phyloP scores from a whole-genome alignment of 805 yeast genomes.

The Metschnikowia kofuensis region DNA sequence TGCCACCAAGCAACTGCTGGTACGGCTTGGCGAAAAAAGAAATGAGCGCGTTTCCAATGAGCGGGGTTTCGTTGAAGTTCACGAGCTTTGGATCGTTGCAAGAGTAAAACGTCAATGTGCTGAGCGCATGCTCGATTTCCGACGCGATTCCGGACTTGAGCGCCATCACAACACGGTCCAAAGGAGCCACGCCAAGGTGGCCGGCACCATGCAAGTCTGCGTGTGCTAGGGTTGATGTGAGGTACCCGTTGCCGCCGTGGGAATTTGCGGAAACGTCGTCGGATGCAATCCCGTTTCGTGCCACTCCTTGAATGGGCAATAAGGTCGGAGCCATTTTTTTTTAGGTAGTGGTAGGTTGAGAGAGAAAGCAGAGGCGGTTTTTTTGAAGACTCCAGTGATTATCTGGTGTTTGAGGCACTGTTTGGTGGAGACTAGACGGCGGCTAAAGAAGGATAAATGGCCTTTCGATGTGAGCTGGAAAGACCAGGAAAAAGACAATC shows the following conservation, averaged over 20 bases:
- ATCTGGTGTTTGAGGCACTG: neutral
- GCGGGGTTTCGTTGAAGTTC: slow-evolving; percentile 42
- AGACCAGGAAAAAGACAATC: too few relatives aligned
- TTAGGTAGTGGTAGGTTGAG: neutral
- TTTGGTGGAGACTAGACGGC: too few relatives aligned
- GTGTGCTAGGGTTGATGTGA: slow-evolving; percentile 11
- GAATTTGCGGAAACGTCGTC: slow-evolving; percentile 8
- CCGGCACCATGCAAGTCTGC: slow-evolving; percentile 22
- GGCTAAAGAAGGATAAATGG: too few relatives aligned
- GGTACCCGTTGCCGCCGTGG: slow-evolving; percentile 14
- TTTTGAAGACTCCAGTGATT: neutral
- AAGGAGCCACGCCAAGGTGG: slow-evolving; percentile 58
- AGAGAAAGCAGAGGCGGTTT: neutral
- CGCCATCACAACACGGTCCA: slow-evolving; percentile 68
- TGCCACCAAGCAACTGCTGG: slow-evolving; percentile 20
- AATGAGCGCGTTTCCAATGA: slow-evolving; percentile 41
- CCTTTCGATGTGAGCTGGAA: too few relatives aligned
- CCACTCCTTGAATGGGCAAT: slow-evolving; percentile 16
- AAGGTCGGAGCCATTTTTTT: slow-evolving; percentile 13
- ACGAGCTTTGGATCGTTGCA: slow-evolving; percentile 50
- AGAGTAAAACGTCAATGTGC: slow-evolving; percentile 48
- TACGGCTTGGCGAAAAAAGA: slow-evolving; percentile 35
- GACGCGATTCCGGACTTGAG: slow-evolving; percentile 59
- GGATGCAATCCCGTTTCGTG: slow-evolving; percentile 12
- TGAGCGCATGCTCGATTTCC: slow-evolving; percentile 72